Evolutionary conservation across 495 filamentous ascomycete species (phyloP).

Genomic region (Tuber umbilicatum): DNA sequence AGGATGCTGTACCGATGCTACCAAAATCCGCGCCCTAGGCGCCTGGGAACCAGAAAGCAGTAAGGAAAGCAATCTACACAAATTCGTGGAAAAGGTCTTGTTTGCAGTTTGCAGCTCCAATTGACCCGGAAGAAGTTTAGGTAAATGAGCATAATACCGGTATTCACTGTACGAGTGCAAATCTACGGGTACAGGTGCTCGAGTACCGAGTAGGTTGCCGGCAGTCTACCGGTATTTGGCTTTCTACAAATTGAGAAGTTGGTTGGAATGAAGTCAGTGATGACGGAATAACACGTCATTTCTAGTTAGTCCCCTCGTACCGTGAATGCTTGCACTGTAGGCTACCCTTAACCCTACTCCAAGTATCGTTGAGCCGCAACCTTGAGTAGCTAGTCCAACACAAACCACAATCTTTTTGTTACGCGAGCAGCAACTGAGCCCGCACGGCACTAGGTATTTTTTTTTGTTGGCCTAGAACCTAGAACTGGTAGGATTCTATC

Average conservation of each 20-base stretch:
- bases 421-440: too few relatives aligned
- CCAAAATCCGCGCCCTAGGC: not conserved
- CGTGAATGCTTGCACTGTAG: too few relatives aligned
- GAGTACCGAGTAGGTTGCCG: too few relatives aligned
- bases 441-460: too few relatives aligned
- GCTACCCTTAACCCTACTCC: not conserved
- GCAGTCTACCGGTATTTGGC: not conserved
- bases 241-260: not conserved
- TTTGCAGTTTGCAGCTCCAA: not conserved
- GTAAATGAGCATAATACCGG: not conserved
- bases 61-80: not conserved
- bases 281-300: slow-evolving; percentile 2
- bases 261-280: not conserved
- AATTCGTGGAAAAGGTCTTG: not conserved
- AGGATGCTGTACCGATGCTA: not conserved
- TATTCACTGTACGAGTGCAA: too few relatives aligned
- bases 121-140: not conserved
- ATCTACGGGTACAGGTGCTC: not conserved
- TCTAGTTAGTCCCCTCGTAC: not conserved
- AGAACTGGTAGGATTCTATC: too few relatives aligned
- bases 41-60: not conserved
- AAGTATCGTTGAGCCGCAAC: not conserved
- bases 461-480: too few relatives aligned
- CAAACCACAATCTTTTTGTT: too few relatives aligned
- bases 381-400: too few relatives aligned